Base-by-base conservation (phyloP, 192 early-diverging fungal species). In the Coemansia sp. region DNA sequence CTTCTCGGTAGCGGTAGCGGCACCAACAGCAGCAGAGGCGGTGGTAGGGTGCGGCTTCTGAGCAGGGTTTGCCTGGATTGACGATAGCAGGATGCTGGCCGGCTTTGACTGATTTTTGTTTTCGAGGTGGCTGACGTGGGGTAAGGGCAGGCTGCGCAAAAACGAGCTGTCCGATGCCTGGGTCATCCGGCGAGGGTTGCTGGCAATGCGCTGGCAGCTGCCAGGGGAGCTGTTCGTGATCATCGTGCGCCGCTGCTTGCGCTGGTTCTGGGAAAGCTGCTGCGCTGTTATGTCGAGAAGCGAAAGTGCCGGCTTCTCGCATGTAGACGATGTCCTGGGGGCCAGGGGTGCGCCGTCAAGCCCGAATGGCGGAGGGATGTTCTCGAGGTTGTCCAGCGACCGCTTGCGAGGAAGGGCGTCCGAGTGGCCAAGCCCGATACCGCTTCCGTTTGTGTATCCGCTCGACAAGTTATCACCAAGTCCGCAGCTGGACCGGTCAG, bases 181-280 rank as follows among this genome's bases (percentile, higher is more conserved):
- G 8, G 65, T 48, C n/a, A 55, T 63, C 22, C 69, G 61, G 27
- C 75, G 75, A 29, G 75, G 75, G 46, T 78, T 78, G 51, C 65
- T 25, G 7, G 50, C 34, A 30, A 68, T 61, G 23, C 66, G 60
- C 50, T 72, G 69, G 55, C 64, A 62, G 19, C 69, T 61, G 9
- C 75, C 69, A 14, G 75, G 75, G 27, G 75, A 78, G 75, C 75
- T 72, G 52, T 69, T 69, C 0, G 69, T 71, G 39, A 72, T 65
- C 22, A 62, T 65, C 19, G 69, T 71, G 55, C 75, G 69, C 27
- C 69, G 69, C 13, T 68, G 65, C 66, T 78, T 78, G 49, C 66
- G 74, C 55, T 76, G 74, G 49, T 45, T 71, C 63, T 78, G 75
- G 8, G 75, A 71, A 5, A 62, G 69, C 59, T 78, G 75, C 58